Conservation (phyloP, 2,329 filamentous ascomycete genomes). For the Samsoniella hepiali region DNA sequence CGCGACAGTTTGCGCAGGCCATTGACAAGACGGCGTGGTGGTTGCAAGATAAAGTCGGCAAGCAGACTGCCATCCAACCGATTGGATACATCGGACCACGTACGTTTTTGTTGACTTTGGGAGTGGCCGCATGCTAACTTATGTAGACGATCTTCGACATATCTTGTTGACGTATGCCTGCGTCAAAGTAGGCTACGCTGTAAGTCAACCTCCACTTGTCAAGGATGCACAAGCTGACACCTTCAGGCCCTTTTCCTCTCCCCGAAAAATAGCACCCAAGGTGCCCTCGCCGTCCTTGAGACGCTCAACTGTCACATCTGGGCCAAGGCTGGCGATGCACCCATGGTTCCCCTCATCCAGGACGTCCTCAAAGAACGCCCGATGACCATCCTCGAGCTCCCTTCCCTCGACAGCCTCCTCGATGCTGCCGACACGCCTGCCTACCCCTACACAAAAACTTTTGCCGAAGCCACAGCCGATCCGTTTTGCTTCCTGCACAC, state of each 20-base stretch:
- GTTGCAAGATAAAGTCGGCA: constrained; percentile 25
- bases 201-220: background rate
- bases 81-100: constrained; percentile 34
- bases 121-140: background rate
- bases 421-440: constrained; percentile 18
- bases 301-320: constrained; percentile 31
- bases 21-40: constrained; percentile 33
- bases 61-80: constrained; percentile 21
- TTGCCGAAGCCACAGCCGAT: constrained; percentile 32
- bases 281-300: constrained; percentile 32
- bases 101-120: constrained; percentile 22
- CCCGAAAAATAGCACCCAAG: constrained; percentile 33
- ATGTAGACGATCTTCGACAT: constrained; percentile 31
- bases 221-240: background rate
- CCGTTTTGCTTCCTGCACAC: constrained; percentile 40
- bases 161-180: constrained; percentile 30
- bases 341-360: constrained; percentile 23
- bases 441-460: constrained; percentile 33
- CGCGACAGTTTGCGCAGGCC: constrained; percentile 26
- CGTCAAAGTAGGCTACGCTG: constrained; percentile 34
- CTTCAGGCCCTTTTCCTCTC: constrained; percentile 30
- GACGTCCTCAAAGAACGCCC: constrained; percentile 25
- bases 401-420: constrained; percentile 30
- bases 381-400: constrained; percentile 30
- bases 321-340: constrained; percentile 26